phyloP scores from a whole-genome alignment of 2,329 filamentous ascomycete species.

The Colletotrichum paranaense region DNA sequence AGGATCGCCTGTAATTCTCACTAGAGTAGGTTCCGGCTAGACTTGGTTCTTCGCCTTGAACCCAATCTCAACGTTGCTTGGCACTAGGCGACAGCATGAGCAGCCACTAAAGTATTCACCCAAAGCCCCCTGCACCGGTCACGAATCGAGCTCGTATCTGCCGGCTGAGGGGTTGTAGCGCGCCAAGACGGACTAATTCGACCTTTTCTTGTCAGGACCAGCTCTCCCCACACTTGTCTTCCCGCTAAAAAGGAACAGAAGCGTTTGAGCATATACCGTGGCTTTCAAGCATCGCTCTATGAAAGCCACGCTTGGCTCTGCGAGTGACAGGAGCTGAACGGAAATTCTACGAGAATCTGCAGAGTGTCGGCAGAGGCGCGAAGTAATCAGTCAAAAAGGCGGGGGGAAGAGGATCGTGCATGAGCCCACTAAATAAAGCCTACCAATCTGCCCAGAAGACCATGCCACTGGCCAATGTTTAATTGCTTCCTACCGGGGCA shows the following conservation, averaged over 20 bases:
- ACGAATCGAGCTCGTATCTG: slow-evolving; percentile 18
- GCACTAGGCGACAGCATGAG: background rate
- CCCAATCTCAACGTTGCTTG: background rate
- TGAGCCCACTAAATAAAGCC: slow-evolving; percentile 27
- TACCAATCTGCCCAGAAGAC: background rate
- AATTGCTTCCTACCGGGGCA: background rate
- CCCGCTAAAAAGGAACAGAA: background rate
- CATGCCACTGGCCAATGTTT: background rate
- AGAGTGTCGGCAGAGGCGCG: background rate
- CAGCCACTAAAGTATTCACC: background rate
- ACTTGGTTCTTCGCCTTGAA: background rate
- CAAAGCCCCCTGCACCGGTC: background rate
- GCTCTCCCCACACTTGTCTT: background rate
- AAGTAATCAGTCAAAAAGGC: background rate
- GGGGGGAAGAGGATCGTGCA: slow-evolving; percentile 14
- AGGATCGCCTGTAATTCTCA: background rate
- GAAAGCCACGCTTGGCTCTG: background rate
- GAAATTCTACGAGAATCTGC: background rate
- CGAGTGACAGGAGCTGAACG: background rate
- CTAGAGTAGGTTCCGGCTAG: background rate
- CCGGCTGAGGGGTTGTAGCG: slow-evolving; percentile 13
- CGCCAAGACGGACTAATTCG: slow-evolving; percentile 32
- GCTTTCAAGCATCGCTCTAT: background rate
- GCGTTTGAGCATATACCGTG: background rate
- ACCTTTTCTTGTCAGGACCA: slow-evolving; percentile 17